These are phyloP conservation scores for Hortiboletus campestris DNA, from an alignment of 768 basidiomycete genomes.

Conservation along the genomic window DNA sequence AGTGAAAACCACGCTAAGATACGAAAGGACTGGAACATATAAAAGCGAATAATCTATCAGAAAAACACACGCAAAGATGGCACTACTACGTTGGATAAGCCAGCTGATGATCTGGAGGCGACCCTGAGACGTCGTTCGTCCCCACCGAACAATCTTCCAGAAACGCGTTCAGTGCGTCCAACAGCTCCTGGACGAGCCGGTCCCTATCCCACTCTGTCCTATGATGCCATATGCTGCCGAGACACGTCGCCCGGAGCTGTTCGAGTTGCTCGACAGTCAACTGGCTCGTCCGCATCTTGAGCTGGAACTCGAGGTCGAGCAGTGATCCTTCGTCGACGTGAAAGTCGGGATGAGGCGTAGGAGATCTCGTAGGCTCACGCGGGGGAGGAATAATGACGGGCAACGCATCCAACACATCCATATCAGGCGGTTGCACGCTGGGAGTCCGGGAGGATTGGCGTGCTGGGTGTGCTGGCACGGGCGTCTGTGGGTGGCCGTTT, in stretches of 20 bases:
- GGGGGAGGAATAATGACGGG: slow-evolving; percentile 23
- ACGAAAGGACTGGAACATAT: slow-evolving; percentile 16
- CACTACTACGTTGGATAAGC: not conserved
- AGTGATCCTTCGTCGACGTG: slow-evolving; percentile 54
- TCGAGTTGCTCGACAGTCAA: slow-evolving; percentile 90
- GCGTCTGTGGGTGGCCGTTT: slow-evolving; percentile 13
- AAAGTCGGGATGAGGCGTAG: slow-evolving; percentile 79
- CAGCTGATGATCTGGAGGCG: not conserved
- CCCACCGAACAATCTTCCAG: slow-evolving; percentile 55
- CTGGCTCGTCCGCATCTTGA: slow-evolving; percentile 53
- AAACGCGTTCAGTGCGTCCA: slow-evolving; percentile 58
- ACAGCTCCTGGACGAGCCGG: slow-evolving; percentile 57
- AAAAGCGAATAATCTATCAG: slow-evolving; percentile 25
- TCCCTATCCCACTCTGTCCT: slow-evolving; percentile 83
- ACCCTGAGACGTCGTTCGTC: slow-evolving; percentile 2
- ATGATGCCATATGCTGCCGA: slow-evolving; percentile 79
- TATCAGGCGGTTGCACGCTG: slow-evolving; percentile 7
- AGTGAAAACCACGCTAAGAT: slow-evolving; percentile 16
- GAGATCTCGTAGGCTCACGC: slow-evolving; percentile 52
- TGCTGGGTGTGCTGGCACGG: not conserved
- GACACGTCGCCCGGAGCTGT: slow-evolving; percentile 83
- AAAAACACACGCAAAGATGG: not conserved
- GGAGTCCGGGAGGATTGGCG: slow-evolving; percentile 9
- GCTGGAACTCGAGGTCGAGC: slow-evolving; percentile 42
- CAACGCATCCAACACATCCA: slow-evolving; percentile 17